These are phyloP conservation scores for Tulasnella sp. DNA, from an alignment of 768 basidiomycete species.

Conservation along the genomic window DNA sequence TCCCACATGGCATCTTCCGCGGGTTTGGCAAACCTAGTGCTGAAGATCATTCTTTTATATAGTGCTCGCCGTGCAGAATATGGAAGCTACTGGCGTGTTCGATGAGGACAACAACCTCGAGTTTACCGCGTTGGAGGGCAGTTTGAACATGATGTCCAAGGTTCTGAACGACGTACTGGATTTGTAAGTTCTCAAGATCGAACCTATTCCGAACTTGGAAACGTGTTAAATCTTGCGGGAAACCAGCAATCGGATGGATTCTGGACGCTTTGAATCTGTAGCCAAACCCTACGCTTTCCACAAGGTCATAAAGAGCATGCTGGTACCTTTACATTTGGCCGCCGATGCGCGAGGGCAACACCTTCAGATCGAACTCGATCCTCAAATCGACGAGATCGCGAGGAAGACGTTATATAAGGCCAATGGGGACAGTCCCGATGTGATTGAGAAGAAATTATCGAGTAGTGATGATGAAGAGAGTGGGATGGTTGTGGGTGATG, in stretches of 20 bases:
- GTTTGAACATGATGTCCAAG: slow-evolving; percentile 82
- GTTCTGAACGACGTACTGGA: slow-evolving; percentile 31
- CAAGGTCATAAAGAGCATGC: slow-evolving; percentile 32
- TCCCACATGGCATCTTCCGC: not conserved
- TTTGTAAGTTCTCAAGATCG: slow-evolving; percentile 31
- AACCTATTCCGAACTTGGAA: no score
- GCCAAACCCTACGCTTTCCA: slow-evolving; percentile 38
- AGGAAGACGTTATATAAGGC: slow-evolving; percentile 10
- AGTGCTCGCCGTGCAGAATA: slow-evolving; percentile 84
- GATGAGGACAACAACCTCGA: slow-evolving; percentile 72
- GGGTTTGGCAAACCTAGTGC: no score
- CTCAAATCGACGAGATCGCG: slow-evolving; percentile 24
- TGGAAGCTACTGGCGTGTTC: slow-evolving; percentile 69
- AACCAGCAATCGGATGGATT: slow-evolving; percentile 33
- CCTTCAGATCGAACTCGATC: slow-evolving; percentile 25
- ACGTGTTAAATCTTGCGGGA: no score
- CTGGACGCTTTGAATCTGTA: slow-evolving; percentile 34
- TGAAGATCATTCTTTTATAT: not conserved
- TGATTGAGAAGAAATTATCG: not conserved
- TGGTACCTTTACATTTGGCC: slow-evolving; percentile 28
- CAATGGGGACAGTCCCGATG: slow-evolving; percentile 8
- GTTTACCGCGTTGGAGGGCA: slow-evolving; percentile 74
- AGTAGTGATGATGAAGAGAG: slow-evolving; percentile 15
- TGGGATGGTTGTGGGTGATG: slow-evolving; percentile 26
- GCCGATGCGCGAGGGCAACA: slow-evolving; percentile 23